A percentile compares a stretch with the other conserved stretches of the same genome.
Conservation (phyloP, 768 basidiomycete genomes). For the Leccinum disarticulatum region DNA sequence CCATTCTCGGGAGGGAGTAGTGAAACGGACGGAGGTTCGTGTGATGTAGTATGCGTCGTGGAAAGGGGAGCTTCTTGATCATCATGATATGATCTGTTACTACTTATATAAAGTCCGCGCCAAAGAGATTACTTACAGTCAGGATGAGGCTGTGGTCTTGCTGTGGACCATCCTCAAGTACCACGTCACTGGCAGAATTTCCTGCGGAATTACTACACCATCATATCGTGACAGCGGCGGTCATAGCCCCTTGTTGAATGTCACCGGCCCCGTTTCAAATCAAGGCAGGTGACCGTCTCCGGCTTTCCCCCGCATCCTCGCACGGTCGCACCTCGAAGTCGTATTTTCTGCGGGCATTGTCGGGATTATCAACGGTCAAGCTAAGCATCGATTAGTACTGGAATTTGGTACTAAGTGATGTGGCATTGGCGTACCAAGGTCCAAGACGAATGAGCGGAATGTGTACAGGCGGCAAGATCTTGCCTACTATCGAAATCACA, state of each 20-base stretch:
- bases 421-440: too few species aligned
- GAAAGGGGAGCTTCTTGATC: neutral
- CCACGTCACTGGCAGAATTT: too few species aligned
- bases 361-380: neutral
- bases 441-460: too few species aligned
- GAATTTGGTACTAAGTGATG: too few species aligned
- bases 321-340: neutral
- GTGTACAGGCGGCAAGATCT: too few species aligned
- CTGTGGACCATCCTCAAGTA: too few species aligned
- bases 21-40: slow-evolving; percentile 5
- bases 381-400: too few species aligned
- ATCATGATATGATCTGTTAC: neutral
- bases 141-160: too few species aligned
- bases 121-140: neutral
- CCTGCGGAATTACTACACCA: neutral
- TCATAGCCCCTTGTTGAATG: too few species aligned
- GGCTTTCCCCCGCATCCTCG: neutral
- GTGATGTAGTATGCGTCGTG: neutral
- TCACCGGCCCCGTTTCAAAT: neutral
- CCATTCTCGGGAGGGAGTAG: slow-evolving; percentile 15
- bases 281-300: neutral
- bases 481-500: too few species aligned
- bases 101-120: neutral
- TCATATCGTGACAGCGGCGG: neutral
- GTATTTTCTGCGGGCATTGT: neutral